Evolutionary conservation across 1,284 basidiomycete species (phyloP).

Genomic region (Wolfiporia cocos): DNA sequence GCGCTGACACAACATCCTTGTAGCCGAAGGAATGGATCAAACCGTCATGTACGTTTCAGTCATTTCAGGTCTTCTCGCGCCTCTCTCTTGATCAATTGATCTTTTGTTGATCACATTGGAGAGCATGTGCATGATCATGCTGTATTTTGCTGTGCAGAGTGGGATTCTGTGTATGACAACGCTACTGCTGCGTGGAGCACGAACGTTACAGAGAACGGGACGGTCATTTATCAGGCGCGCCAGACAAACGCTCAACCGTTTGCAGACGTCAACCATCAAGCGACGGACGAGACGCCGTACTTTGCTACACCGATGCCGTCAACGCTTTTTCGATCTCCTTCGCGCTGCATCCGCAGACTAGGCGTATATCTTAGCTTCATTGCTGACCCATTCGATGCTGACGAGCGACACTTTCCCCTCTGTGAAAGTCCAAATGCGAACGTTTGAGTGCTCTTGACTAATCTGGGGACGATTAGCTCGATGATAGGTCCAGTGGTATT

Average conservation of each 20-base stretch:
- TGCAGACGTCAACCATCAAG: constrained; percentile 12
- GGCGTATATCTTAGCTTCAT: not conserved
- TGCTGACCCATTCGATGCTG: not conserved
- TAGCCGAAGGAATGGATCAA: constrained; percentile 2
- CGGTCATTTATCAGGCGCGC: constrained; percentile 12
- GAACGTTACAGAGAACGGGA: constrained; percentile 1
- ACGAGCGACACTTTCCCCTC: not conserved
- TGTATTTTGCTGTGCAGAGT: constrained; percentile 14
- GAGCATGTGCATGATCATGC: constrained; percentile 8
- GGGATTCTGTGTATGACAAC: constrained; percentile 11
- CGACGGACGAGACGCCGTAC: constrained; percentile 16
- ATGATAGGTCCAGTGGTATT: constrained; percentile 15
- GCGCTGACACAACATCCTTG: not conserved
- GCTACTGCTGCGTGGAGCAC: constrained; percentile 10
- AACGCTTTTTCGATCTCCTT: not conserved
- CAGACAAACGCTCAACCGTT: constrained; percentile 9
- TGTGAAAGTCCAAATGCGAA: constrained; percentile 11
- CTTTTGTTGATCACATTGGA: not conserved
- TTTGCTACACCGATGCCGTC: constrained; percentile 3
- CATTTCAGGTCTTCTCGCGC: constrained; percentile 4
- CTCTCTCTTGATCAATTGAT: constrained; percentile 15
- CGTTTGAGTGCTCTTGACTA: constrained; percentile 14
- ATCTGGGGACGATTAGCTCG: constrained; percentile 15
- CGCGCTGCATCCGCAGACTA: too few species aligned
- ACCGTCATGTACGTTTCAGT: constrained; percentile 4